Conservation (phyloP, 768 basidiomycete genomes). For the Favolaschia claudopus region DNA sequence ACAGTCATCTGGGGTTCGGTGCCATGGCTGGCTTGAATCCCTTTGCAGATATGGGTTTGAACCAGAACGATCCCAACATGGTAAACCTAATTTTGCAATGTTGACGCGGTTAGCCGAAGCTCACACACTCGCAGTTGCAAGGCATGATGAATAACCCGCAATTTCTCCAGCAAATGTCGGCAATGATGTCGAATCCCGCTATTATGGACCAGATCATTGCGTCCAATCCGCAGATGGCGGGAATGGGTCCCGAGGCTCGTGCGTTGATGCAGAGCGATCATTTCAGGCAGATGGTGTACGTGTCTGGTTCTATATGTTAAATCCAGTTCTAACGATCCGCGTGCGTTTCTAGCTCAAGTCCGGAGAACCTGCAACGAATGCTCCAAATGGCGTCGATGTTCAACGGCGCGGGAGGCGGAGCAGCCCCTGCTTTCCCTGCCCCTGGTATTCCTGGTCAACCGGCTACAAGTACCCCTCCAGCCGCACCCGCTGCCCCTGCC, state of each 20-base stretch:
- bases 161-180: conserved; percentile 88
- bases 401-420: conserved; percentile 39
- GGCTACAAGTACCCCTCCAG: conserved; percentile 33
- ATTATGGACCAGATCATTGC: conserved; percentile 88
- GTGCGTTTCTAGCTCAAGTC: conserved; percentile 65
- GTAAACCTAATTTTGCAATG: conserved; percentile 49
- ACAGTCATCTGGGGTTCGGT: conserved; percentile 80
- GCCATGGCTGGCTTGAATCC: conserved; percentile 90
- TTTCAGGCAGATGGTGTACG: conserved; percentile 80
- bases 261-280: conserved; percentile 78
- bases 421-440: conserved; percentile 58
- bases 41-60: conserved; percentile 90
- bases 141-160: conserved; percentile 86
- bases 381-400: conserved; percentile 74
- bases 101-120: conserved; percentile 5
- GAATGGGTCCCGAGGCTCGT: conserved; percentile 83
- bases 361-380: conserved; percentile 77
- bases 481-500: conserved; percentile 32
- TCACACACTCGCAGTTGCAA: conserved; percentile 77
- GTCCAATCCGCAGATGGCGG: conserved; percentile 77
- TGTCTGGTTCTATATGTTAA: conserved; percentile 12
- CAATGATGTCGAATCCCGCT: conserved; percentile 87
- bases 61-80: conserved; percentile 94
- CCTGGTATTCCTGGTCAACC: conserved; percentile 61
- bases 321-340: neutral